A percentile compares a stretch with the other conserved stretches of the same genome.
Evolutionary conservation across 106 monocot species (phyloP).

Genomic region (Cymbidium sinense): DNA sequence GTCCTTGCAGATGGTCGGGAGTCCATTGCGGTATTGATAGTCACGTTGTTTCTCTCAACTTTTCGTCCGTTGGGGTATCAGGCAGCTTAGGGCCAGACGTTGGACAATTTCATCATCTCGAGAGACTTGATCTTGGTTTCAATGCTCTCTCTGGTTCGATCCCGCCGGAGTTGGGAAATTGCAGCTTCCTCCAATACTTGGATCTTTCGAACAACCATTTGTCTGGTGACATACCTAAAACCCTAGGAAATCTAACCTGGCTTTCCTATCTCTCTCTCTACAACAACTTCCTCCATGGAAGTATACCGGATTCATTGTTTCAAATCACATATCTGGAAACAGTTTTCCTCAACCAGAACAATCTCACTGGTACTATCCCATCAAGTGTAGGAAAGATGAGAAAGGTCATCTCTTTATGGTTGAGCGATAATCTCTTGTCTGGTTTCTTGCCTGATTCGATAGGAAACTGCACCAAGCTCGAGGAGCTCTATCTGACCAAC

Average conservation of each 20-base stretch:
- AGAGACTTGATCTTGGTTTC: constrained; percentile 20
- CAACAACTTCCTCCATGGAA: constrained; percentile 42
- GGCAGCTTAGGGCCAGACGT: constrained; percentile 49
- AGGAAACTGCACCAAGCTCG: constrained; percentile 43
- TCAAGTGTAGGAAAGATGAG: constrained; percentile 32
- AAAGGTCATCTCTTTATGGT: constrained; percentile 21
- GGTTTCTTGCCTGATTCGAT: constrained; percentile 60
- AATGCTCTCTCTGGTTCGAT: constrained; percentile 46
- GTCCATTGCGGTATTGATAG: constrained; percentile 20
- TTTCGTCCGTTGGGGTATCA: constrained; percentile 26
- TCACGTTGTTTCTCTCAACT: constrained; percentile 30
- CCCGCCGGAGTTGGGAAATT: constrained; percentile 60
- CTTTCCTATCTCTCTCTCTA: constrained; percentile 40
- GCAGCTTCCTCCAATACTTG: constrained; percentile 33
- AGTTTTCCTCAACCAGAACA: constrained; percentile 51
- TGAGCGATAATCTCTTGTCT: constrained; percentile 44
- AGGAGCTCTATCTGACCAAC: constrained; percentile 46
- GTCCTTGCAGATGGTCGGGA: constrained; percentile 54
- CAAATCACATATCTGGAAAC: constrained; percentile 17
- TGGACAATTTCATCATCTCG: constrained; percentile 34
- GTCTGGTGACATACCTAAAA: constrained; percentile 54
- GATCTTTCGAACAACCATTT: constrained; percentile 51
- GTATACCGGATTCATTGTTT: constrained; percentile 45
- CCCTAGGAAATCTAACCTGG: constrained; percentile 25
- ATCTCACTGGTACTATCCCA: constrained; percentile 47